Evolutionary conservation across 1,284 basidiomycete genomes (phyloP).

Genomic region (Ceratobasidium sp.): DNA sequence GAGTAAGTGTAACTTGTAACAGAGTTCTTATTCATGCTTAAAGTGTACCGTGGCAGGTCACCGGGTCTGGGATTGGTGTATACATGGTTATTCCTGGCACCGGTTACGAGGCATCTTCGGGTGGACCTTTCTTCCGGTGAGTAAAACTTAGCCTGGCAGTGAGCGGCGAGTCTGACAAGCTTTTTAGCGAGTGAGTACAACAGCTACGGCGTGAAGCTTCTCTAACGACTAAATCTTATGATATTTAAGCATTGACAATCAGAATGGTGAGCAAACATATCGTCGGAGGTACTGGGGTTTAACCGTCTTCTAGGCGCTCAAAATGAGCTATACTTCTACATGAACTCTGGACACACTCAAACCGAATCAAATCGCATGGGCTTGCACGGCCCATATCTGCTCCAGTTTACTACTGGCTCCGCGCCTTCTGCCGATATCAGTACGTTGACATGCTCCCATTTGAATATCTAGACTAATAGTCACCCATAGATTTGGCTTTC

Average conservation of each 20-base stretch:
- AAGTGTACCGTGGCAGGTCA: slow-evolving; percentile 4
- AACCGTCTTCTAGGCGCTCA: slow-evolving; percentile 18
- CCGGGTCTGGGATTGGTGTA: slow-evolving; percentile 40
- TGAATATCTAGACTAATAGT: not conserved
- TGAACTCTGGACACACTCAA: slow-evolving; percentile 50
- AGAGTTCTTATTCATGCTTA: not conserved
- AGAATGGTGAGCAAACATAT: slow-evolving; percentile 21
- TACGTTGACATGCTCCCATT: slow-evolving; percentile 1
- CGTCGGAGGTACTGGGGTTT: not conserved
- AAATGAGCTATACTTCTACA: slow-evolving; percentile 47
- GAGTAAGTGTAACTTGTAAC: slow-evolving; percentile 18
- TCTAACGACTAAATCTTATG: not conserved
- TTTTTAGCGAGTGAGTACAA: slow-evolving; percentile 24
- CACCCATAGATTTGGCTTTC: slow-evolving; percentile 61
- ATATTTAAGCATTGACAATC: slow-evolving; percentile 40
- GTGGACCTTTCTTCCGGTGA: slow-evolving; percentile 57
- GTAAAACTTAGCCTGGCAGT: slow-evolving; percentile 21
- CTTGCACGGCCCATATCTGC: slow-evolving; percentile 47
- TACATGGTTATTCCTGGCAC: slow-evolving; percentile 59
- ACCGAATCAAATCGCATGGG: slow-evolving; percentile 47
- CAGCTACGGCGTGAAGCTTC: not conserved
- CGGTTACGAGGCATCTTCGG: slow-evolving; percentile 62
- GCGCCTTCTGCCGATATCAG: slow-evolving; percentile 38
- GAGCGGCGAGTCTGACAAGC: slow-evolving; percentile 25
- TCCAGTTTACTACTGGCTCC: slow-evolving; percentile 46